A percentile compares a stretch with the other conserved stretches of the same genome.
Conservation (phyloP, 2,329 filamentous ascomycete genomes). For the Cladosporium sp. region DNA sequence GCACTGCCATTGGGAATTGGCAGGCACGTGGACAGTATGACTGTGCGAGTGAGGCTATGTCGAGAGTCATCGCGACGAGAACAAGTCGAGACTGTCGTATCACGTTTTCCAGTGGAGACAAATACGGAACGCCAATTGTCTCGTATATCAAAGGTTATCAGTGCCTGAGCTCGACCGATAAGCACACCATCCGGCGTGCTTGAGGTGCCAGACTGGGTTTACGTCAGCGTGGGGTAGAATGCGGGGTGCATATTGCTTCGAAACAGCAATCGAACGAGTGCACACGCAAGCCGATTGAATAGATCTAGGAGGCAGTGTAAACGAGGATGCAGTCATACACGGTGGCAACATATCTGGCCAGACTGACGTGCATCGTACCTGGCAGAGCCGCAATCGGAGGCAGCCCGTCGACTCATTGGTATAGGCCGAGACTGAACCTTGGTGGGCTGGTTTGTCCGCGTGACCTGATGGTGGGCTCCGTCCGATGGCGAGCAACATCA, state of each 20-base stretch:
- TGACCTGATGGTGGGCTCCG: conserved; percentile 20
- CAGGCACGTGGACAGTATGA: not conserved
- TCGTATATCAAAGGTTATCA: not conserved
- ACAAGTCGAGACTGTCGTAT: not conserved
- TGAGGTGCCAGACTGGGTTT: not conserved
- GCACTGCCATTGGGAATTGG: not conserved
- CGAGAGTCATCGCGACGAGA: not conserved
- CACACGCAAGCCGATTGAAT: not conserved
- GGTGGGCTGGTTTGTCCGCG: conserved; percentile 5
- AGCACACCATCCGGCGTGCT: not conserved
- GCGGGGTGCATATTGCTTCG: conserved; percentile 1
- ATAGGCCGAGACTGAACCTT: conserved; percentile 14
- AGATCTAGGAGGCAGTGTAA: not conserved
- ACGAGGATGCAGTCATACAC: not conserved
- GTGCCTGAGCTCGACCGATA: not conserved
- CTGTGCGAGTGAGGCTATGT: not conserved
- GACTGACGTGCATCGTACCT: conserved; percentile 10
- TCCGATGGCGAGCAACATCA: conserved; percentile 19
- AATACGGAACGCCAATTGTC: not conserved
- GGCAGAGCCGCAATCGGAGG: not conserved
- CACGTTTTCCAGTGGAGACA: not conserved
- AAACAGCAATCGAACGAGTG: not conserved
- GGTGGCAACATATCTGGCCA: not conserved
- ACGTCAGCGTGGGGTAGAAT: conserved; percentile 7
- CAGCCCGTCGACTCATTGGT: conserved; percentile 16